phyloP scores from a whole-genome alignment of 176 grass and related monocot species.

The Puccinellia tenuiflora region DNA sequence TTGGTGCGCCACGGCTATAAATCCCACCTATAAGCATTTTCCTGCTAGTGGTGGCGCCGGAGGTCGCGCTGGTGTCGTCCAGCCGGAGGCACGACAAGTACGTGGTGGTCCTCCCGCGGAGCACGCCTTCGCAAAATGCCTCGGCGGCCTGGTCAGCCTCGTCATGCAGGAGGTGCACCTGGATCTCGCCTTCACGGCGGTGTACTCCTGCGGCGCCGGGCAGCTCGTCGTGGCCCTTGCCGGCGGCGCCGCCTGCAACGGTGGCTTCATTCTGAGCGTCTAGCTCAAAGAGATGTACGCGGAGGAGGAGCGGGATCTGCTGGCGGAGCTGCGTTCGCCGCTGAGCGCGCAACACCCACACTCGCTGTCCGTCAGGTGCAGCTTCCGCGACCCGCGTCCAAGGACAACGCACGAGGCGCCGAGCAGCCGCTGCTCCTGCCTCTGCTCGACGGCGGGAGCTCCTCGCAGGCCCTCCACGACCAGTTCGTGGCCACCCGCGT shows the following conservation, averaged over 20 bases:
- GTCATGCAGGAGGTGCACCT: conserved; percentile 87
- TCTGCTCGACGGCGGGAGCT: background rate
- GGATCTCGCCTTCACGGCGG: conserved; percentile 56
- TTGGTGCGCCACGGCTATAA: too few relatives aligned
- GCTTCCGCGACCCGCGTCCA: conserved; percentile 59
- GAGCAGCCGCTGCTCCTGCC: conserved; percentile 55
- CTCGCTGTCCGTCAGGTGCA: conserved; percentile 51
- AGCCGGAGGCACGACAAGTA: conserved; percentile 65
- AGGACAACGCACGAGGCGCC: conserved; percentile 33
- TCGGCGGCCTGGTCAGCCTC: conserved; percentile 79
- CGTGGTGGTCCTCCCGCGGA: conserved; percentile 55
- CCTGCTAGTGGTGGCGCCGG: too few relatives aligned
- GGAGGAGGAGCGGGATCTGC: conserved; percentile 84
- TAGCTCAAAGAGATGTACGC: conserved; percentile 75
- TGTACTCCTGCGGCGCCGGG: conserved; percentile 59
- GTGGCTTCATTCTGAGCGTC: conserved; percentile 4
- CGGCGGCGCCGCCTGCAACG: conserved; percentile 19
- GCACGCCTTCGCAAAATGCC: conserved; percentile 71
- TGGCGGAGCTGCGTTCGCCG: conserved; percentile 73
- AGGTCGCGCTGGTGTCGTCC: conserved; percentile 58
- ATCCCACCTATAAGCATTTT: too few relatives aligned
- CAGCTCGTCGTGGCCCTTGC: conserved; percentile 35
- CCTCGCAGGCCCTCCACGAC: conserved; percentile 56
- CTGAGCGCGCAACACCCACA: conserved; percentile 13
- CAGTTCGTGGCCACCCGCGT: conserved; percentile 80